A percentile compares a stretch with the other conserved stretches of the same genome.
Conservation (phyloP, 163 green algal genomes). For the Prototheca wickerhamii region DNA sequence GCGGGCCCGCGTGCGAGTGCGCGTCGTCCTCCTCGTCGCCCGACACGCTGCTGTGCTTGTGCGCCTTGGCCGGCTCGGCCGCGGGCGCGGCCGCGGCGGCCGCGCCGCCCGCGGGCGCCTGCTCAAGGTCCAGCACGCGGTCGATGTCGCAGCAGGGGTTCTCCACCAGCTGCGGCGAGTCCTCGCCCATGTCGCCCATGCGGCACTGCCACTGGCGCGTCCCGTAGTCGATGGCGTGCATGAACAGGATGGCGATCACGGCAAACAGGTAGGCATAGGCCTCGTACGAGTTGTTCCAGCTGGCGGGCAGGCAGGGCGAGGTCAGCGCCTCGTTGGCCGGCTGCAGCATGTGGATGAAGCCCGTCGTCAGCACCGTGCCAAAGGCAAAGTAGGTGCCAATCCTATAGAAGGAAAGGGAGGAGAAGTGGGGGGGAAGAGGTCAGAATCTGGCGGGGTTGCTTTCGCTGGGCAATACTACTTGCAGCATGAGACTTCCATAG, state of each 20-base stretch:
- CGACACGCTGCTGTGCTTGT: neutral
- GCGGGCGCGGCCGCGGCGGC: neutral
- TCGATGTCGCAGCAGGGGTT: neutral
- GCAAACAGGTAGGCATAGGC: slow-evolving; percentile 34
- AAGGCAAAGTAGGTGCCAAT: slow-evolving; percentile 18
- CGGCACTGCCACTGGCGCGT: slow-evolving; percentile 4
- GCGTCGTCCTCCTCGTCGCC: neutral
- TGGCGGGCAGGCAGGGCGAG: slow-evolving; percentile 22
- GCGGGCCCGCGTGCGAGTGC: neutral
- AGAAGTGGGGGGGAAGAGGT: neutral
- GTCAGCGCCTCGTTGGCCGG: slow-evolving; percentile 15
- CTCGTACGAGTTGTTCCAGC: slow-evolving; percentile 12
- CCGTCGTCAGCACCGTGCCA: slow-evolving; percentile 32
- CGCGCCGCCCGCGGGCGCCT: neutral
- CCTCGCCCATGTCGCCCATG: neutral
- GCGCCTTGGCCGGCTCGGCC: neutral
- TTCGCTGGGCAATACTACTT: neutral
- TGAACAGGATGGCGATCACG: slow-evolving; percentile 21
- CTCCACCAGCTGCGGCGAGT: neutral
- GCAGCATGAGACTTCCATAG: neutral
- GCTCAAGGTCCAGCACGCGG: neutral
- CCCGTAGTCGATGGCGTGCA: slow-evolving; percentile 29
- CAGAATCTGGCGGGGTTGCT: neutral
- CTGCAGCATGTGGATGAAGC: slow-evolving; percentile 37
- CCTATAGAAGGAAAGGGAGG: neutral